These are phyloP conservation scores for Sisymbrium irio DNA, from an alignment of 345 rosid species.

Conservation along the genomic window DNA sequence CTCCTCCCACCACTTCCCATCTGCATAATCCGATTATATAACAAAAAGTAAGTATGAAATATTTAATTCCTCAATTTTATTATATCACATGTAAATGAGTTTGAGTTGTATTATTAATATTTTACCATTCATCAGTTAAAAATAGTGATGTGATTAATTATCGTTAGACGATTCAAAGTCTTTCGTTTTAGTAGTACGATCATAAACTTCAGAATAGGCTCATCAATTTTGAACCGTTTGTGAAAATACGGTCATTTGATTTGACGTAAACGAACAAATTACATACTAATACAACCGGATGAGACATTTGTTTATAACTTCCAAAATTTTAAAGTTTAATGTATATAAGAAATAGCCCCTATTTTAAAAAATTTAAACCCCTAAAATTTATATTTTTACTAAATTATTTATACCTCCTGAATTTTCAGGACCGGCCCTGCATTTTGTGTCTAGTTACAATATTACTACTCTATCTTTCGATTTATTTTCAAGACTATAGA, in stretches of 20 bases:
- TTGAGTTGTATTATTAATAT: neutral
- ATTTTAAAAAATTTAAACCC: no score
- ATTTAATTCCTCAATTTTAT: neutral
- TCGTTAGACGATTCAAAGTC: conserved; percentile 1
- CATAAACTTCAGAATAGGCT: neutral
- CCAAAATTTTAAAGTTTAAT: no score
- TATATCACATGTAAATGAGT: conserved; percentile 7
- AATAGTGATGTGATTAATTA: neutral
- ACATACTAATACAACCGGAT: no score
- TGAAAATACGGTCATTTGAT: neutral
- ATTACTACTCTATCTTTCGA: no score
- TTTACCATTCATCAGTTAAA: neutral
- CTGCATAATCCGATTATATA: conserved; percentile 37
- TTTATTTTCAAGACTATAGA: neutral
- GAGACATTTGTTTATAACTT: no score
- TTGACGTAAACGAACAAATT: neutral
- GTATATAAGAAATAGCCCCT: no score
- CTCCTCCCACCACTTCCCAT: conserved; percentile 69
- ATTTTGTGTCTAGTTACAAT: no score
- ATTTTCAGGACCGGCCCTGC: no score
- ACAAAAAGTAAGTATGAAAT: neutral
- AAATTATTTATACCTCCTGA: no score
- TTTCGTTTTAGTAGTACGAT: neutral
- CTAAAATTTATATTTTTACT: no score
- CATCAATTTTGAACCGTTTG: neutral